Percentiles rank a stretch among this genome's conserved stretches.
phyloP scores from a whole-genome alignment of 805 yeast species.

The Maudiozyma bulderi region DNA sequence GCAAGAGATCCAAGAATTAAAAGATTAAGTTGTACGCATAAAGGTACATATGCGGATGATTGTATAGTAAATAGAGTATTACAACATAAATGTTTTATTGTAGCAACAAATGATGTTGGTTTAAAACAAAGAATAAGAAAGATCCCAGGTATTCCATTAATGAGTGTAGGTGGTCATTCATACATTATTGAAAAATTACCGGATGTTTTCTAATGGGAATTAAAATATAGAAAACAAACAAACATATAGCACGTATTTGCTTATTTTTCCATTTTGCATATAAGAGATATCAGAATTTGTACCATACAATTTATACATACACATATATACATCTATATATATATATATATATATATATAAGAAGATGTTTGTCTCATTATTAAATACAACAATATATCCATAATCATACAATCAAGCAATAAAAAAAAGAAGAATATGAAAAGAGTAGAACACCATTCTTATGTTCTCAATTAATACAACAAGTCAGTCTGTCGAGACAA shows the following conservation, averaged over 20 bases:
- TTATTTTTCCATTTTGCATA: too few relatives aligned
- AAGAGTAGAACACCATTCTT: too few relatives aligned
- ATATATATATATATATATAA: too few relatives aligned
- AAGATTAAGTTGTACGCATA: slow-evolving; percentile 80
- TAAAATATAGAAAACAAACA: neutral
- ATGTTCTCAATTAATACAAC: too few relatives aligned
- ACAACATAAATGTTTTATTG: slow-evolving; percentile 94
- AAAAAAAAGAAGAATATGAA: too few relatives aligned
- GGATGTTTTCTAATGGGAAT: slow-evolving; percentile 55
- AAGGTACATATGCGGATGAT: slow-evolving; percentile 97
- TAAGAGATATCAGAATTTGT: too few relatives aligned
- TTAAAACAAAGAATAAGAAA: slow-evolving; percentile 88
- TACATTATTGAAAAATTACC: slow-evolving; percentile 93
- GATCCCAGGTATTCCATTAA: slow-evolving; percentile 92
- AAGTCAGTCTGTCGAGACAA: too few relatives aligned
- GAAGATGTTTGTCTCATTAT: too few relatives aligned
- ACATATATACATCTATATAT: too few relatives aligned
- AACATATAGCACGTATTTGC: neutral
- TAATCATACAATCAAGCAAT: too few relatives aligned
- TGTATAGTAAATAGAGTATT: slow-evolving; percentile 87
- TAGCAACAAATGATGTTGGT: slow-evolving; percentile 97
- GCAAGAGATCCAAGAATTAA: slow-evolving; percentile 92
- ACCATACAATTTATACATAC: too few relatives aligned
- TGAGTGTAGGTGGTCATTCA: slow-evolving; percentile 92
- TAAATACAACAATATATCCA: too few relatives aligned